Base-by-base conservation (phyloP, 805 yeast species). In the Saccharomycodes ludwigii region DNA sequence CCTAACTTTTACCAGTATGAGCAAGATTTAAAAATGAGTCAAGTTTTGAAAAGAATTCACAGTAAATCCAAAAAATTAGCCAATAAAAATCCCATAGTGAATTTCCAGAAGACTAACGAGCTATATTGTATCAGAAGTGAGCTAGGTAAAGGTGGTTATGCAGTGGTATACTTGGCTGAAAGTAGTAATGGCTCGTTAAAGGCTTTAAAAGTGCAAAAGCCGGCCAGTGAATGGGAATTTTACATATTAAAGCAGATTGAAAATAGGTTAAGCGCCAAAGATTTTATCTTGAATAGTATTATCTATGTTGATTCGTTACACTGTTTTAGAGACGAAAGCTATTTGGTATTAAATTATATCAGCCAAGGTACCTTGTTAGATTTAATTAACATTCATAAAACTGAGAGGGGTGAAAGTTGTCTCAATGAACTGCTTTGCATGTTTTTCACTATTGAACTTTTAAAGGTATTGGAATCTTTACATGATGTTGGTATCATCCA, bases 101-200 rank as follows among this genome's bases (percentile, higher is more conserved):
- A 46, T 43, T 40, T 54, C 29, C 48, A 57, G 33, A 50, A 48
- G 24, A 54, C 57, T 2, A 41, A 47, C 26, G 59, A 54, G 30
- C 37, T 52, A 7, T 52, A 52, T 47, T 44, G 66, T 55, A 34
- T 55, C 47, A 18, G 58, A 43, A 36, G 44, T 29, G 70, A 72
- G 43, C 54, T 85, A 9, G 95, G 95, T 0, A 68, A 67, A 44
- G 93, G 94, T n/a, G 91, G 86, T 0, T 76, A 63, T 56, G 93
- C 86, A 0, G 64, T 71, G 2, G 94, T 83, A 0, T 83, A 73
- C 47, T 56, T 83, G 15, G 75, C 80, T 1, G 86, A 80, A 48
- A 59, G 66, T 9, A 65, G 70, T 38, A 50, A 54, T 6, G 83
- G 81, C 2, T 47, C 54, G 1, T 45, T 68, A 21, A 66, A 63